A percentile compares a stretch with the other conserved stretches of the same genome.
Conservation (phyloP, 305 asterid genomes). For the Monarda citriodora region DNA sequence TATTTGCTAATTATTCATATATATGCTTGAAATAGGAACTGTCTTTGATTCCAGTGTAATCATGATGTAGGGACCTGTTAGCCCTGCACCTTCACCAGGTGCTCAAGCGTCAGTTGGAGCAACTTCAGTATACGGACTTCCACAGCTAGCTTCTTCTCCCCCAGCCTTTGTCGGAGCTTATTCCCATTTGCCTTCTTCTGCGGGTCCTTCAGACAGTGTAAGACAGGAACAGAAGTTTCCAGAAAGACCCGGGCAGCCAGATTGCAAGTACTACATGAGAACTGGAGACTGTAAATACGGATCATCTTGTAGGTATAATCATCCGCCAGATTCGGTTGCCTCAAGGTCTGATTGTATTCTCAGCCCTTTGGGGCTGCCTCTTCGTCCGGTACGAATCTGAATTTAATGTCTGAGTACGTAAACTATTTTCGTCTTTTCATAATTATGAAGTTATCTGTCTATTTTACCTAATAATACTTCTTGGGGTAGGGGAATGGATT, state of each 20-base stretch:
- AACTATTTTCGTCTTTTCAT: background rate
- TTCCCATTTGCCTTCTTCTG: conserved; percentile 44
- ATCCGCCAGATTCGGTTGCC: conserved; percentile 63
- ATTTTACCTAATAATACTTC: background rate
- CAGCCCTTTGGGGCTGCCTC: conserved; percentile 83
- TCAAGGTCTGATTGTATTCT: conserved; percentile 50
- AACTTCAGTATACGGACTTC: conserved; percentile 58
- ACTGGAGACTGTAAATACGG: conserved; percentile 96
- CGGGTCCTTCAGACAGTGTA: conserved; percentile 38
- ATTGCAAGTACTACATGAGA: conserved; percentile 86
- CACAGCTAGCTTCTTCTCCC: conserved; percentile 63
- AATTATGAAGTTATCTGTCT: background rate
- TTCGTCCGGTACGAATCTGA: conserved; percentile 76
- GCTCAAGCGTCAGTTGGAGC: conserved; percentile 62
- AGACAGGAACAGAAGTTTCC: conserved; percentile 61
- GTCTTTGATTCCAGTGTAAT: conserved; percentile 6
- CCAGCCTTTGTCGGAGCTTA: conserved; percentile 56
- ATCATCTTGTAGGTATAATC: conserved; percentile 84
- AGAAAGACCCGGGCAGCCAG: conserved; percentile 78
- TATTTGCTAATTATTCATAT: background rate
- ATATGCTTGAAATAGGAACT: conserved; percentile 7
- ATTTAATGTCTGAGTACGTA: background rate
- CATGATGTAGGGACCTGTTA: conserved; percentile 61
- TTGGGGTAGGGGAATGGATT: background rate
- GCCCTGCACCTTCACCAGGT: conserved; percentile 70